phyloP scores from a whole-genome alignment of 352 stramenopile species.

The Globisporangium paroecandrum region DNA sequence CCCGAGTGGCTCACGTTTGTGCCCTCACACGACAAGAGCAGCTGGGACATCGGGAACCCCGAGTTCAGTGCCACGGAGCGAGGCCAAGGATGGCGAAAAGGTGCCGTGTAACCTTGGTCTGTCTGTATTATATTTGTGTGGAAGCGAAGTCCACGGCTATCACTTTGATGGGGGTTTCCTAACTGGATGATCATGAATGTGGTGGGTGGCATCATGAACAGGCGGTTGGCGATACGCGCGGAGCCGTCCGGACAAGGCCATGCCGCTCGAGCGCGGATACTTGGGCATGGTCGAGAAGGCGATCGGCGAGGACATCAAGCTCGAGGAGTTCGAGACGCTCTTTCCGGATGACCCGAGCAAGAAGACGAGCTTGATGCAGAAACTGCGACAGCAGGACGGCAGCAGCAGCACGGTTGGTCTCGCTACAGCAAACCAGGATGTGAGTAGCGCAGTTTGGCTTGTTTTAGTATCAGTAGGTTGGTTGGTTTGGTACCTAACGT shows the following conservation, averaged over 20 bases:
- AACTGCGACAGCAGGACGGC: conserved; percentile 33
- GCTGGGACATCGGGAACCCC: conserved; percentile 59
- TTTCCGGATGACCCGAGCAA: conserved; percentile 69
- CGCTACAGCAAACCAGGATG: conserved; percentile 26
- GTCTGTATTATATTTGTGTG: too few species aligned
- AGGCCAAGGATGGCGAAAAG: conserved; percentile 77
- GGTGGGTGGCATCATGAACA: conserved; percentile 10
- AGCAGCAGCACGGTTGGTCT: conserved; percentile 1
- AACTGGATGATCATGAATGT: not conserved
- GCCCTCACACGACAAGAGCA: conserved; percentile 79
- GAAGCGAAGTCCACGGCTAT: not conserved
- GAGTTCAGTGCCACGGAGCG: conserved; percentile 66
- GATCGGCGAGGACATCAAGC: conserved; percentile 67
- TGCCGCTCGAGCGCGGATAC: conserved; percentile 61
- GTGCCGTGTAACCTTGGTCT: conserved; percentile 20
- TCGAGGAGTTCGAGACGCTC: conserved; percentile 79
- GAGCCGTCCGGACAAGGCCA: conserved; percentile 54
- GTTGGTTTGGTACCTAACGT: not conserved
- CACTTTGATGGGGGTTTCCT: not conserved
- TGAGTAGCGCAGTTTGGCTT: conserved; percentile 10
- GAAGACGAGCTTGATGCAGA: conserved; percentile 36
- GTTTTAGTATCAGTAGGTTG: not conserved
- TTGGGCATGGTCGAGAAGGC: conserved; percentile 67
- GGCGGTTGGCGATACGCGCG: conserved; percentile 78
- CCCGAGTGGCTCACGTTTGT: conserved; percentile 80